phyloP scores from a whole-genome alignment of 2,329 filamentous ascomycete species.

The Aspergillus arachidicola region DNA sequence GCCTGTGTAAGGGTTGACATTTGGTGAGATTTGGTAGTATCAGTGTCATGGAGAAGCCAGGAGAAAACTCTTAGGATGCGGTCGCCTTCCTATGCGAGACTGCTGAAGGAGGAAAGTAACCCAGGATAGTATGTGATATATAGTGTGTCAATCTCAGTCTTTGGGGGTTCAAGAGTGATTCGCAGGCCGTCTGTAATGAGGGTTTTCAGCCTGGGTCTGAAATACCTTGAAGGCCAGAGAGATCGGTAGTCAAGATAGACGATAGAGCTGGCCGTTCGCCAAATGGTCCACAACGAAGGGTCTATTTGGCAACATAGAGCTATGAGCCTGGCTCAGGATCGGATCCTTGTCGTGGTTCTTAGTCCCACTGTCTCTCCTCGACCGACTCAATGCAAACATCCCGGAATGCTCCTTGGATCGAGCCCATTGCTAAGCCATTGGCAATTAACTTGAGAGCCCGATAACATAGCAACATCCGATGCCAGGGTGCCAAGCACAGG shows the following conservation, averaged over 20 bases:
- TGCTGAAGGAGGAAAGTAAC: not conserved
- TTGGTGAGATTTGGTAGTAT: too few species aligned
- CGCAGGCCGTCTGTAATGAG: not conserved
- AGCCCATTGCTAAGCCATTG: conserved; percentile 14
- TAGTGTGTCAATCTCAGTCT: not conserved
- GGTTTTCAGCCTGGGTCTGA: not conserved
- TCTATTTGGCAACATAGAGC: not conserved
- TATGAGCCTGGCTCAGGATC: not conserved
- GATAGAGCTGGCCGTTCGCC: not conserved
- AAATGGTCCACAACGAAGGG: not conserved
- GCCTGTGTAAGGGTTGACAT: too few species aligned
- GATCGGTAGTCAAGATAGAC: not conserved
- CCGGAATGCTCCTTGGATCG: conserved; percentile 15
- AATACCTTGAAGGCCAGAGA: not conserved
- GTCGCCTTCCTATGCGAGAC: not conserved
- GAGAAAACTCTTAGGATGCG: not conserved
- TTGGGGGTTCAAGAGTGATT: not conserved
- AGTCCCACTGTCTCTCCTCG: not conserved
- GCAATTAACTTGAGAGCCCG: conserved; percentile 12
- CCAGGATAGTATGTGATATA: not conserved
- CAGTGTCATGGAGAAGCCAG: not conserved
- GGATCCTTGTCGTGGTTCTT: not conserved
- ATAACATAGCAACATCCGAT: conserved; percentile 8
- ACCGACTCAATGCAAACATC: conserved; percentile 13
- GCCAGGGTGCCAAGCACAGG: conserved; percentile 10